These are phyloP conservation scores for Avicennia marina DNA, from an alignment of 257 asterid genomes.

Conservation along the genomic window DNA sequence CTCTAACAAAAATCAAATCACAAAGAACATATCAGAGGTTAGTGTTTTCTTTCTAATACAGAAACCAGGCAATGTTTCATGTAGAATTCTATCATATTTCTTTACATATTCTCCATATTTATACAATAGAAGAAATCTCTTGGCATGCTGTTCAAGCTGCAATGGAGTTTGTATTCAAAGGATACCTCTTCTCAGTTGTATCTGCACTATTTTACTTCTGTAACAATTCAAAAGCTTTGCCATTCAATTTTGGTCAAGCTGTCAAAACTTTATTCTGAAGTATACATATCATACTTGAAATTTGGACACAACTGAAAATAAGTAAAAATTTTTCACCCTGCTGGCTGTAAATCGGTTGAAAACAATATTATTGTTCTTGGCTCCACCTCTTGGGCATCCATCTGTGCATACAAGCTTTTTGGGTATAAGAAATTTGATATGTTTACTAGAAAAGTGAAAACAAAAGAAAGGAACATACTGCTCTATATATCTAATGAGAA, in stretches of 20 bases:
- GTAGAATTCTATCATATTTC: neutral
- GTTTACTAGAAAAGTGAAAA: neutral
- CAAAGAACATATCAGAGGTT: slow-evolving; percentile 55
- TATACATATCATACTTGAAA: neutral
- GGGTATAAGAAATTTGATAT: neutral
- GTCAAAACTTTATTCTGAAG: neutral
- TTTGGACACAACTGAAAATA: neutral
- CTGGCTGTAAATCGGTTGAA: neutral
- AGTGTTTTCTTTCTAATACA: slow-evolving; percentile 9
- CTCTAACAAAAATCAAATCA: slow-evolving; percentile 23
- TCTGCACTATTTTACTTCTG: neutral
- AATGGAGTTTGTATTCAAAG: neutral
- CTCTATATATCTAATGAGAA: too few species aligned
- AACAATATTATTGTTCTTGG: neutral
- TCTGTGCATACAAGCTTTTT: neutral
- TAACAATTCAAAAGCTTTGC: neutral
- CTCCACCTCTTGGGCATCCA: too few species aligned
- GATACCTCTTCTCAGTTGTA: neutral
- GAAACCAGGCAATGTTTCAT: neutral
- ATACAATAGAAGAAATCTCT: neutral
- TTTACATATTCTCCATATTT: neutral
- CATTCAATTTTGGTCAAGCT: neutral
- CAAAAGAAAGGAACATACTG: too few species aligned
- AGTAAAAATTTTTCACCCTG: neutral
- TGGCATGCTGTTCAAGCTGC: neutral